Evolutionary conservation across 331 rosid genomes (phyloP), one percentile per base, ranked within the genome.

Genomic region (Prunus yedoensis): DNA sequence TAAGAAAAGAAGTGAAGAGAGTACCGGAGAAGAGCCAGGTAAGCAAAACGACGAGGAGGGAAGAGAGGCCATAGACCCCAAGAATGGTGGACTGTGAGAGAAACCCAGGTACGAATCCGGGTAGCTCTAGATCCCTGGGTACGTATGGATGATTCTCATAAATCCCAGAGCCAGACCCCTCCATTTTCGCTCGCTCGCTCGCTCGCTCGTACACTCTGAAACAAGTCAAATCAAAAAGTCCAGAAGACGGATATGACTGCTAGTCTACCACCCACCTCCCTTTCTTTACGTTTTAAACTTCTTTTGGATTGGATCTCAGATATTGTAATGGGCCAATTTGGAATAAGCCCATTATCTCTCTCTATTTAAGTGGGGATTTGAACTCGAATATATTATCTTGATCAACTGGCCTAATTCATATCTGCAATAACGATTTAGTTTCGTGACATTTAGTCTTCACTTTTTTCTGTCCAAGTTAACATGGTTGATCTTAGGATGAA

Each of bases 11-110:
- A 18, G 30, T 54, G 62, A 13, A 12, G 27, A 16, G 57, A 61
- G 38, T 73, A 91, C 97, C 96, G 53, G 96, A 89, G 80, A 86
- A 52, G 76, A 88, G 58, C 94, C 93, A 93, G 70, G 79, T 47
- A 54, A 78, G 53, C 15, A 77, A 70, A 74, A 81, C 65, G 78
- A 87, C 45, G 46, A 95, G 63, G 30, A 92, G n/a, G 25, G 97
- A 77, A 74, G 85, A 53, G 75, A 77, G 1, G 54, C 73, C 84
- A 54, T 59, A 92, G 83, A 82, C 79, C 23, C 80, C 75, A 71
- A 95, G 11, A 77, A 95, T 89, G 58, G 88, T 71, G 38, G 90
- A 76, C 73, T 75, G 80, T 21, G 97, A 74, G 76, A 92, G 96
- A 17, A 53, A 74, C 41, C 76, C 43, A 0, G 96, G 98, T 35